Evolutionary conservation across 306 rosid species (phyloP).

Genomic region (Sindora glabra): DNA sequence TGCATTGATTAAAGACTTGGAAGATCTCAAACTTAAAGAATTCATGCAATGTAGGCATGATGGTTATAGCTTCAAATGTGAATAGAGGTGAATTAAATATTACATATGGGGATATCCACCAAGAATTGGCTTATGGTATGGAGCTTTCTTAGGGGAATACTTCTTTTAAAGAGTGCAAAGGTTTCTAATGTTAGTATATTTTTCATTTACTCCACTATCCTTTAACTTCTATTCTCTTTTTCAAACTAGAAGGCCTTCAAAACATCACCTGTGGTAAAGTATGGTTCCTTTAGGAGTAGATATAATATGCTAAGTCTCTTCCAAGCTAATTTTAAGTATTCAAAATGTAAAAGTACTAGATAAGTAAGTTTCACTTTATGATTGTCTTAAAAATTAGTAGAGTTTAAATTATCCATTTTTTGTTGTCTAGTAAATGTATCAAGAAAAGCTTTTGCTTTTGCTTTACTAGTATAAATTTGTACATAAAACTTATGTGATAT

Average conservation of each 20-base stretch:
- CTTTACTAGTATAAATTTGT: no score
- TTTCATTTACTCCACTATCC: background rate
- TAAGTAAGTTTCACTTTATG: no score
- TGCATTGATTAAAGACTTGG: background rate
- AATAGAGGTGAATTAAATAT: background rate
- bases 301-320: no score
- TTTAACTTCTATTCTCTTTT: background rate
- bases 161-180: constrained; percentile 10
- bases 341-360: no score
- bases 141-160: constrained; percentile 6
- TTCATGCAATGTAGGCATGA: constrained; percentile 1
- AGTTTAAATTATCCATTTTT: no score
- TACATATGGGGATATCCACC: constrained; percentile 3
- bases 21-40: background rate
- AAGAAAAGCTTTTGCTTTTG: no score
- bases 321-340: no score
- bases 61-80: background rate
- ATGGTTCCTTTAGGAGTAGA: no score
- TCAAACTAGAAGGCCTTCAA: background rate
- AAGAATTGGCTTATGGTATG: constrained; percentile 9
- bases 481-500: background rate
- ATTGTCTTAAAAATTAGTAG: no score
- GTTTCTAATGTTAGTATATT: background rate
- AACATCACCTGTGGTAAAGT: no score
- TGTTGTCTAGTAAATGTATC: no score